Evolutionary conservation across 306 rosid species (phyloP).

Genomic region (Quillaja saponaria): DNA sequence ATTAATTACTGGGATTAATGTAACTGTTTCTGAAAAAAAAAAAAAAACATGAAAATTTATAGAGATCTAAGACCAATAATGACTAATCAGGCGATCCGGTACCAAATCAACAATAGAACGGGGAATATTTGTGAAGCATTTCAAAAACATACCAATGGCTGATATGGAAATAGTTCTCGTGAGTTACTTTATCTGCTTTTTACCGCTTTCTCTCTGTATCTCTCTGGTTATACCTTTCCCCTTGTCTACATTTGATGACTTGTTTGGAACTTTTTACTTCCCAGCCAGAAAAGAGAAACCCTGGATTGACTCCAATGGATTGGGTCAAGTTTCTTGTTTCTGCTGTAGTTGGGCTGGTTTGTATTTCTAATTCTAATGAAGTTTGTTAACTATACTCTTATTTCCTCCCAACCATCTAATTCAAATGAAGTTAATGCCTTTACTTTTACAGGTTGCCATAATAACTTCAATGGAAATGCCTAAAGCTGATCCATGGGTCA

Average conservation of each 20-base stretch:
- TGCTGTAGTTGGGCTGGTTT: conserved; percentile 90
- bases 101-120: conserved; percentile 50
- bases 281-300: conserved; percentile 97
- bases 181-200: conserved; percentile 37
- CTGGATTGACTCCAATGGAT: conserved; percentile 99
- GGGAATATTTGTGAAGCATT: conserved; percentile 87
- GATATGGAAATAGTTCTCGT: conserved; percentile 96
- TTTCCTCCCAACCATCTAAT: conserved; percentile 24
- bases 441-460: conserved; percentile 72
- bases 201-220: conserved; percentile 1
- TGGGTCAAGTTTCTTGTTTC: conserved; percentile 91
- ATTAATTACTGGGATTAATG: conserved; percentile 7
- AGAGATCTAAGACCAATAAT: conserved; percentile 41
- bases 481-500: conserved; percentile 80
- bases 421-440: conserved; percentile 25
- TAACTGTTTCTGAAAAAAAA: not conserved
- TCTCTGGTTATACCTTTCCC: not conserved
- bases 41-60: conserved; percentile 16
- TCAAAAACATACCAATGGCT: conserved; percentile 89
- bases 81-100: conserved; percentile 61
- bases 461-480: conserved; percentile 82
- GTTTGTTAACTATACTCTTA: conserved; percentile 11
- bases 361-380: conserved; percentile 30
- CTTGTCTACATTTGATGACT: conserved; percentile 9
- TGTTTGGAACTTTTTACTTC: conserved; percentile 32